These are phyloP conservation scores for Scedosporium dehoogii DNA, from an alignment of 2,329 filamentous ascomycete species.

Conservation along the genomic window DNA sequence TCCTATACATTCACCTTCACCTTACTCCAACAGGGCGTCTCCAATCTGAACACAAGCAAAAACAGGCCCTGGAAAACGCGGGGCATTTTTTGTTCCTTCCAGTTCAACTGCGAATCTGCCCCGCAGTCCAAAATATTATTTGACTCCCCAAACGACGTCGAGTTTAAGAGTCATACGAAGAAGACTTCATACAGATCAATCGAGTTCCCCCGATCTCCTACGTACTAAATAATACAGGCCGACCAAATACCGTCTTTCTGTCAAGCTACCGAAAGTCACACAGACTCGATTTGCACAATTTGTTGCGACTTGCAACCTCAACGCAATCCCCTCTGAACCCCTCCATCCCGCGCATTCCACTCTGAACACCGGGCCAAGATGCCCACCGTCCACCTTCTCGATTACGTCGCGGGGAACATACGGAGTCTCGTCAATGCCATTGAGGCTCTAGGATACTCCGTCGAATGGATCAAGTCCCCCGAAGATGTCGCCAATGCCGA, in stretches of 20 bases:
- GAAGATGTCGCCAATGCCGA: constrained; percentile 78
- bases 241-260: not conserved
- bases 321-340: not conserved
- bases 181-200: not conserved
- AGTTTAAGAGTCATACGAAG: not conserved
- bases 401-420: constrained; percentile 96
- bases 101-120: not conserved
- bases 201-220: not conserved
- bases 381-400: constrained; percentile 66
- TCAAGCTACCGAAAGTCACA: not conserved
- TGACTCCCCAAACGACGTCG: not conserved
- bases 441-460: constrained; percentile 85
- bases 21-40: not conserved
- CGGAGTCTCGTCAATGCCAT: constrained; percentile 95
- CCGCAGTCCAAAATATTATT: constrained; percentile 1
- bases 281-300: not conserved
- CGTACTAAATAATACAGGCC: not conserved
- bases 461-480: constrained; percentile 84
- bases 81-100: not conserved
- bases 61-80: not conserved
- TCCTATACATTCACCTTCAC: no score
- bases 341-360: not conserved
- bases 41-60: not conserved
- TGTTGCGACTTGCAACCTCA: not conserved
- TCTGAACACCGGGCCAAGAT: constrained; percentile 32